Evolutionary conservation across 768 basidiomycete species (phyloP).

Genomic region (Termitomyces eurrhizus): DNA sequence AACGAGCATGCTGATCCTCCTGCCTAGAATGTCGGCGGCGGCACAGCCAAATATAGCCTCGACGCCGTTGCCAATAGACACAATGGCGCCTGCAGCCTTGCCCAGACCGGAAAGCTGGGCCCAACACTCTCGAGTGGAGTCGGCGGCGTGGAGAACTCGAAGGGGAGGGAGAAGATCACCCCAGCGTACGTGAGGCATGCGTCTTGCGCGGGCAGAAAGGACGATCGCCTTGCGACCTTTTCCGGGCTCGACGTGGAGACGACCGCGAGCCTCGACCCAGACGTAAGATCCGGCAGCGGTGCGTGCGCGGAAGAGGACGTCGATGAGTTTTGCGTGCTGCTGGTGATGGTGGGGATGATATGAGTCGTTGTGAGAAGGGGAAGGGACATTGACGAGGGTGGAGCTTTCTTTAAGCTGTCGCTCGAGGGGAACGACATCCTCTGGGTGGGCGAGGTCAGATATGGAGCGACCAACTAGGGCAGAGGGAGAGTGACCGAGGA

Average conservation of each 20-base stretch:
- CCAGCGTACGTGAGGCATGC: constrained; percentile 66
- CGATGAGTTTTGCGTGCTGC: constrained; percentile 53
- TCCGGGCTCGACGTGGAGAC: constrained; percentile 87
- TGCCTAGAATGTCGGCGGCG: constrained; percentile 49
- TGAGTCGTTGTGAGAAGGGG: constrained; percentile 7
- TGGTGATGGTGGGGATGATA: not conserved
- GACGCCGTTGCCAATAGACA: constrained; percentile 47
- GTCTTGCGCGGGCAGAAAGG: constrained; percentile 72
- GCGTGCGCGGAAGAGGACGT: constrained; percentile 80
- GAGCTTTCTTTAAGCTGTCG: constrained; percentile 83
- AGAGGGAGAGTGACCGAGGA: constrained; percentile 83
- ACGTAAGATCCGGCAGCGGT: constrained; percentile 64
- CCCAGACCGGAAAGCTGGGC: constrained; percentile 34
- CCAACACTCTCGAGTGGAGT: constrained; percentile 44
- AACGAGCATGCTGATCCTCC: constrained; percentile 7
- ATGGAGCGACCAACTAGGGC: constrained; percentile 80
- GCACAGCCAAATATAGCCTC: constrained; percentile 66
- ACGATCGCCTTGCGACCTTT: constrained; percentile 95
- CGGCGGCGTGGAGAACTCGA: no score
- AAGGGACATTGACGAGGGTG: constrained; percentile 14
- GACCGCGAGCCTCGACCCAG: constrained; percentile 90
- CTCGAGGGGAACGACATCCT: constrained; percentile 87
- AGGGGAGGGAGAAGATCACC: constrained; percentile 39
- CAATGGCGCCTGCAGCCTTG: constrained; percentile 38
- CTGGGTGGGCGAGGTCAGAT: constrained; percentile 81